Base-by-base conservation (phyloP, 768 basidiomycete genomes). In the Lactarius indigo region DNA sequence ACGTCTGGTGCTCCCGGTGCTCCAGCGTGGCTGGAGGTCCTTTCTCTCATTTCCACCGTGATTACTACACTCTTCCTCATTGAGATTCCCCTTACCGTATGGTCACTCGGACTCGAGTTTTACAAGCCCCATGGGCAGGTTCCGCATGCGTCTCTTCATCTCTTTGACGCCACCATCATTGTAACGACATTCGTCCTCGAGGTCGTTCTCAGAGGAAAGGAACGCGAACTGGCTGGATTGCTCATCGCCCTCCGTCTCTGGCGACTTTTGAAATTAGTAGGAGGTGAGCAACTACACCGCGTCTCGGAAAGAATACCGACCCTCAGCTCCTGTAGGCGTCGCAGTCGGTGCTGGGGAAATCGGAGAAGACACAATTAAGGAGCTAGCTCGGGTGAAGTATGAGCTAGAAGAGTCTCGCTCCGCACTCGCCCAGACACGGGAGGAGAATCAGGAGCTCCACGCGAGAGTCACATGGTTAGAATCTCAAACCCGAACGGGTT, bases 231-330 rank as follows among this genome's bases (percentile, higher is more conserved):
- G 26, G 88, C 87, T 1, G 84, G 82, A 7, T 76, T 94, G 30
- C 82, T 94, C 39, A 81, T 94, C 50, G 77, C 89, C 23, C 78
- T 94, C 33, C 91, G 92, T 75, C 75, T 94, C 17, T 92, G 92
- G 92, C 82, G 92, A 30, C 78, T 94, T 37, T 83, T 93, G 30
- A 91, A 92, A 73, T 79, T 94, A 15, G 86, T 91, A 12, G 83
- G 83, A 75, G 84, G 83, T 84, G 64, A 72, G 76, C 60, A 7
- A 30, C 30, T 23, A 7, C 5, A 2, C 39, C 8, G 10, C 33
- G 15, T 26, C 20, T 17, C 61, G 31, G 8, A n/a, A 35, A n/a
- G 42, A 18, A 35, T 39, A n/a, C 39, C 78, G 79, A 76, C 79
- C 80, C 30, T 84, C 54, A 70, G 73, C 23, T 28, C 56, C 23